Evolutionary conservation across 2,329 filamentous ascomycete species (phyloP).

Genomic region (Xylaria arbuscula): DNA sequence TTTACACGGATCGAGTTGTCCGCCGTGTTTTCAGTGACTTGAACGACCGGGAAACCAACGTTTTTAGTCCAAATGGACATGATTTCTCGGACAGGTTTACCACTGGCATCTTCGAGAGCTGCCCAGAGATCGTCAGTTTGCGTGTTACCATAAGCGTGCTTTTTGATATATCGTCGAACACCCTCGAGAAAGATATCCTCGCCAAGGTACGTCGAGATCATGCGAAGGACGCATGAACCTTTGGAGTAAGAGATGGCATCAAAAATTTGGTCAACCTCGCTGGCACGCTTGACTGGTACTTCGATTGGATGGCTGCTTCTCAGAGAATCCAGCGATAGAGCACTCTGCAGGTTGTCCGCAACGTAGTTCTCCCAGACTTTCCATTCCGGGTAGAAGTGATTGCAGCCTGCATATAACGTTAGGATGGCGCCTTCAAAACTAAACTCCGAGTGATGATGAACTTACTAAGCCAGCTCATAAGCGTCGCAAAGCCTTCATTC

Average conservation of each 20-base stretch:
- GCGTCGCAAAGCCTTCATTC: slow-evolving; percentile 91
- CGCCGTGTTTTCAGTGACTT: slow-evolving; percentile 79
- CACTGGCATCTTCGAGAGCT: slow-evolving; percentile 86
- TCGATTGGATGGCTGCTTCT: slow-evolving; percentile 97
- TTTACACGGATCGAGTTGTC: slow-evolving; percentile 83
- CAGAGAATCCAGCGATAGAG: slow-evolving; percentile 87
- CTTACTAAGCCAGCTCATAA: slow-evolving; percentile 79
- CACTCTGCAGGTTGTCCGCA: slow-evolving; percentile 89
- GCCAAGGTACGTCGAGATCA: slow-evolving; percentile 95
- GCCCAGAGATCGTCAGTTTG: slow-evolving; percentile 91
- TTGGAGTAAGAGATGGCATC: slow-evolving; percentile 98
- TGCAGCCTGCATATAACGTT: slow-evolving; percentile 76
- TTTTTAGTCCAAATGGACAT: slow-evolving; percentile 99
- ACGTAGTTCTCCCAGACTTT: slow-evolving; percentile 98
- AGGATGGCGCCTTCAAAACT: slow-evolving; percentile 8
- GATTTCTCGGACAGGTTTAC: slow-evolving; percentile 87
- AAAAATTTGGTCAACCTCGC: slow-evolving; percentile 98
- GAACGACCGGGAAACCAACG: slow-evolving; percentile 90
- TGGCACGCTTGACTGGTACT: slow-evolving; percentile 92
- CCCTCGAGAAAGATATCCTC: slow-evolving; percentile 94
- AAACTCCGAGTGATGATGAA: slow-evolving; percentile 18
- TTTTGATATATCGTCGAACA: slow-evolving; percentile 89
- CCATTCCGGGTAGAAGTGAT: slow-evolving; percentile 97
- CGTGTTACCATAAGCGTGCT: slow-evolving; percentile 96
- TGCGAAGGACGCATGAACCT: slow-evolving; percentile 93